Evolutionary conservation across 2,329 filamentous ascomycete genomes (phyloP), one percentile per base, ranked within the genome.

Genomic region (Bipolaris cookei): DNA sequence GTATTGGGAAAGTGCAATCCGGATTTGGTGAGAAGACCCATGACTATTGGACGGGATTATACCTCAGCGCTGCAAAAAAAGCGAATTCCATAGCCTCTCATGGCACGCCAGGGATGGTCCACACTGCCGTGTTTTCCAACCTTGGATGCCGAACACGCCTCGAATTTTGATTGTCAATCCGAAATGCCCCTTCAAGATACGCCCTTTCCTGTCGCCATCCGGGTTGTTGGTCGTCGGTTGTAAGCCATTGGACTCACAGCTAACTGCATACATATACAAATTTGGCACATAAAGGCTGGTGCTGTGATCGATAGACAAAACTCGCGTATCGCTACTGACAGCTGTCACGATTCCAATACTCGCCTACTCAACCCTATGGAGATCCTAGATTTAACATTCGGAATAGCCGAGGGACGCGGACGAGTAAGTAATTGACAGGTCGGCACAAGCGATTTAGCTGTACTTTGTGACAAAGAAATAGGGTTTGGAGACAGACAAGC

Each of bases 71-170:
- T 39, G 34, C 34, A 25, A 44, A 52, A 28, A 52, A n/a, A 13
- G 28, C 28, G 20, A 21, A 37, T 20, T 44, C 32, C n/a, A 8
- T 20, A 23, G 16, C 44, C 30, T 21, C 16, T 13, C 21, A 48
- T n/a, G 14, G 30, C 30, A 30, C n/a, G 37, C 54, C 32, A 6
- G 54, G 28, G 23, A 30, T 44, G 18, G 56, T 44, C 46, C 30
- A 28, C 23, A 39, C 44, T 56, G 35, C 53, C 51, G 42, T 59
- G 58, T 56, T 30, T 10, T 51, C 46, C 42, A 58, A 47, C 21
- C 55, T 41, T 50, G 30, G 28, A 49, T 51, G 21, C 43, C 43
- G 32, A 39, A 48, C 28, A 23, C 42, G 20, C 46, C 21, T 34
- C 51, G 59, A 58, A 54, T 60, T 54, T 57, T 46, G 32, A 3